Evolutionary conservation across 139 green algal genomes (phyloP).

Genomic region (Chlorella sp.): DNA sequence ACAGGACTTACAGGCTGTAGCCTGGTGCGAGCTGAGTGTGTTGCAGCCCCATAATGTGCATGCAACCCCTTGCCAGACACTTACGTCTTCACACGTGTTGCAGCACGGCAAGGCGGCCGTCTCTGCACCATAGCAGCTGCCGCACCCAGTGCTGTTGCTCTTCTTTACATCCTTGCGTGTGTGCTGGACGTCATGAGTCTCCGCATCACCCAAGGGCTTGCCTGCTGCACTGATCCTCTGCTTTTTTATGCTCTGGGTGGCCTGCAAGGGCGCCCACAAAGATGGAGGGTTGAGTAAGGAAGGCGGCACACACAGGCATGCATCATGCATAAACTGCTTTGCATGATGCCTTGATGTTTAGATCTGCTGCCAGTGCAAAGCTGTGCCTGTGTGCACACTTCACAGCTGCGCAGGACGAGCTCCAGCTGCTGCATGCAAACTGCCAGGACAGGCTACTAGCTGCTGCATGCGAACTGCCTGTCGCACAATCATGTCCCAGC

Average conservation of each 20-base stretch:
- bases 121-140: conserved; percentile 92
- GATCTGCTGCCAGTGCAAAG: too few species aligned
- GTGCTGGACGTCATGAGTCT: conserved; percentile 48
- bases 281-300: too few species aligned
- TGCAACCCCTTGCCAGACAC: background rate
- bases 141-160: conserved; percentile 47
- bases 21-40: background rate
- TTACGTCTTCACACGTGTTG: conserved; percentile 90
- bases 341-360: too few species aligned
- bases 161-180: conserved; percentile 27
- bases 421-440: too few species aligned
- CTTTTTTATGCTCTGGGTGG: conserved; percentile 79
- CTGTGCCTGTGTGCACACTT: too few species aligned
- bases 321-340: too few species aligned
- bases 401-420: too few species aligned
- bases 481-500: too few species aligned
- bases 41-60: background rate
- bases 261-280: background rate
- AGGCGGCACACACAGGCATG: too few species aligned
- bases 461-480: background rate
- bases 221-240: conserved; percentile 55
- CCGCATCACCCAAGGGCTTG: conserved; percentile 45
- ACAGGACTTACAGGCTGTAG: background rate
- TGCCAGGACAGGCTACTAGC: background rate
- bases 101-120: conserved; percentile 71